These are phyloP conservation scores for Tetrapyrgos nigripes DNA, from an alignment of 1,284 basidiomycete species.

Conservation along the genomic window DNA sequence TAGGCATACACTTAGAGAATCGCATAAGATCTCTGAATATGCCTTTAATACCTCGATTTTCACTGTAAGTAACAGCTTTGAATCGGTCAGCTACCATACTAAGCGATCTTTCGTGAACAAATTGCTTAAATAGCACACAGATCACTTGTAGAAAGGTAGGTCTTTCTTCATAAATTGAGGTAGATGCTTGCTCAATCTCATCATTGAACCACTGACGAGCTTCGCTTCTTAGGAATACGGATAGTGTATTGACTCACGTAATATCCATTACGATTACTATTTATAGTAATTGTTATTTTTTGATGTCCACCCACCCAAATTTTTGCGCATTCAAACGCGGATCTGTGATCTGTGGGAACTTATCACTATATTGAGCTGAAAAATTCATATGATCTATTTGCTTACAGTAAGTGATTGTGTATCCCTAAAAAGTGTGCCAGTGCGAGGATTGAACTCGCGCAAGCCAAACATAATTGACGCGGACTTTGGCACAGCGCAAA, in stretches of 20 bases:
- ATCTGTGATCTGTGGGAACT: not conserved
- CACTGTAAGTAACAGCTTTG: not conserved
- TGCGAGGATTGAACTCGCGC: too few species aligned
- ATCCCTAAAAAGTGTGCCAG: too few species aligned
- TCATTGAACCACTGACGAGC: slow-evolving; percentile 7
- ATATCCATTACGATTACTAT: too few species aligned
- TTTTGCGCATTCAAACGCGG: slow-evolving; percentile 8
- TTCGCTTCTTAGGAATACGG: not conserved
- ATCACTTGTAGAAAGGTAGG: slow-evolving; percentile 10
- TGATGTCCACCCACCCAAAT: not conserved
- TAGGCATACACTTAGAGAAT: too few species aligned
- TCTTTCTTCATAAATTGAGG: slow-evolving; percentile 7
- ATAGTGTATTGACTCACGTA: not conserved
- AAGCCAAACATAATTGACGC: too few species aligned
- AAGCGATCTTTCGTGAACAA: slow-evolving; percentile 9
- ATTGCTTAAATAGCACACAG: not conserved
- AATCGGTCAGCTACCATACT: not conserved
- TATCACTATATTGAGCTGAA: too few species aligned
- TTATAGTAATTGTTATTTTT: too few species aligned
- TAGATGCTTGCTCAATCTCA: slow-evolving; percentile 5
- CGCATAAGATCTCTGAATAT: slow-evolving; percentile 7
- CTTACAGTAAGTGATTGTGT: too few species aligned
- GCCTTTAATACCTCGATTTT: not conserved
- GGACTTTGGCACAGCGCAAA: too few species aligned
- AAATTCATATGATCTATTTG: too few species aligned